phyloP scores from a whole-genome alignment of 257 asterid genomes.

The Penstemon newberryi region DNA sequence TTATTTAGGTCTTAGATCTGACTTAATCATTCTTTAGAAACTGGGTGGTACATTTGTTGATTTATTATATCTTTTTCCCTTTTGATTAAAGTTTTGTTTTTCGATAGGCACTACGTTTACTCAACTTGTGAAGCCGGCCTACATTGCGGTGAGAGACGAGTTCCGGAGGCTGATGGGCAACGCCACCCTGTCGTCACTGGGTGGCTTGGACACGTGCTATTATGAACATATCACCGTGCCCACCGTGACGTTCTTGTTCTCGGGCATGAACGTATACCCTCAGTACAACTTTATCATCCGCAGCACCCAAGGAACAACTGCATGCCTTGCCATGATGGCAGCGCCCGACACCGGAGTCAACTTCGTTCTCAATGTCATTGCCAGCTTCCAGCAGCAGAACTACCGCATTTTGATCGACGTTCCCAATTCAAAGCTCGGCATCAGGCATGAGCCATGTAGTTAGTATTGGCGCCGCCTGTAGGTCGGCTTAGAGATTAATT shows the following conservation, averaged over 20 bases:
- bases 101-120: slow-evolving; percentile 54
- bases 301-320: slow-evolving; percentile 57
- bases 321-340: slow-evolving; percentile 89
- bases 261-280: slow-evolving; percentile 56
- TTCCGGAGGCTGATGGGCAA: slow-evolving; percentile 56
- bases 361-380: slow-evolving; percentile 81
- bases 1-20: not conserved
- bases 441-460: slow-evolving; percentile 63
- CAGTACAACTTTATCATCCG: slow-evolving; percentile 63
- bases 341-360: slow-evolving; percentile 63
- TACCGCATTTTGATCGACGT: slow-evolving; percentile 71
- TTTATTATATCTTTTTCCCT: no score
- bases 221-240: slow-evolving; percentile 45
- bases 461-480: not conserved
- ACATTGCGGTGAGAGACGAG: slow-evolving; percentile 61
- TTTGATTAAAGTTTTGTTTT: no score
- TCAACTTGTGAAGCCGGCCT: slow-evolving; percentile 50
- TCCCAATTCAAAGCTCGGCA: slow-evolving; percentile 66
- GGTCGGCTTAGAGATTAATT: no score
- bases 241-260: slow-evolving; percentile 46
- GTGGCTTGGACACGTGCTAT: slow-evolving; percentile 77
- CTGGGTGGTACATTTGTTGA: no score
- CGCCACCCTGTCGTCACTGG: slow-evolving; percentile 50
- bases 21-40: no score
- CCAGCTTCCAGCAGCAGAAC: slow-evolving; percentile 85